A percentile compares a stretch with the other conserved stretches of the same genome.
Evolutionary conservation across 73 alveolate genomes (phyloP).

Genomic region (Tetrahymena thermophila): DNA sequence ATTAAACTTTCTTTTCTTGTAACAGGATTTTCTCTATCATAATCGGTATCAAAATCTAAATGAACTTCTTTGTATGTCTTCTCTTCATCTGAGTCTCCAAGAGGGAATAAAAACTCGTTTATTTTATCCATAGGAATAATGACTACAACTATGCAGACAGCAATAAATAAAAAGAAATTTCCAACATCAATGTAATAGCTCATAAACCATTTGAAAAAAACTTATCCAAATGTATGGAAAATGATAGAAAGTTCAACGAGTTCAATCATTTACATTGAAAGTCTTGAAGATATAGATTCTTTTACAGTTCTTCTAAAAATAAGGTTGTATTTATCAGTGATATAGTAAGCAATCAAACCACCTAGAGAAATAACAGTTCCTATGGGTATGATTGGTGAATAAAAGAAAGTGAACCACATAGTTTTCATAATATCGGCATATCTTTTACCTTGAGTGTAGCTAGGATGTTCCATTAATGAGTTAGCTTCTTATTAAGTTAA

Average conservation of each 20-base stretch:
- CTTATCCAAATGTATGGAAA: constrained; percentile 23
- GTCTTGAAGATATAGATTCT: constrained; percentile 18
- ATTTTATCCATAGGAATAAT: constrained; percentile 40
- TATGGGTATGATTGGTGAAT: constrained; percentile 30
- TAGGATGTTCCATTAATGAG: constrained; percentile 40
- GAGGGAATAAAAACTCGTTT: constrained; percentile 23
- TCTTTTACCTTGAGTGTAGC: constrained; percentile 37
- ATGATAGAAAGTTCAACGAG: constrained; percentile 13
- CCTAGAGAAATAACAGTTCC: constrained; percentile 16
- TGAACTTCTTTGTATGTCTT: constrained; percentile 12
- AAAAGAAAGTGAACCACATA: constrained; percentile 46
- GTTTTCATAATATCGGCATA: constrained; percentile 47
- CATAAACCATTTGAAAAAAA: constrained; percentile 10
- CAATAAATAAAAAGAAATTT: constrained; percentile 25
- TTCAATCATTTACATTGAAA: constrained; percentile 33
- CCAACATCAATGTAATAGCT: constrained; percentile 14
- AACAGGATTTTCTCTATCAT: constrained; percentile 42
- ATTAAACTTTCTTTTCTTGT: constrained; percentile 20
- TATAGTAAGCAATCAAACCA: constrained; percentile 26
- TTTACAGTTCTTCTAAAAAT: constrained; percentile 32
- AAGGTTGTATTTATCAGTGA: constrained; percentile 30
- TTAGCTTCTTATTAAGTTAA: constrained; percentile 29
- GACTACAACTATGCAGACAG: neutral
- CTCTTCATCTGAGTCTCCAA: constrained; percentile 25
- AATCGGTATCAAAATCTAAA: constrained; percentile 28